Base-by-base conservation (phyloP, 1,284 basidiomycete species). In the Cryptococcus hybrid region DNA sequence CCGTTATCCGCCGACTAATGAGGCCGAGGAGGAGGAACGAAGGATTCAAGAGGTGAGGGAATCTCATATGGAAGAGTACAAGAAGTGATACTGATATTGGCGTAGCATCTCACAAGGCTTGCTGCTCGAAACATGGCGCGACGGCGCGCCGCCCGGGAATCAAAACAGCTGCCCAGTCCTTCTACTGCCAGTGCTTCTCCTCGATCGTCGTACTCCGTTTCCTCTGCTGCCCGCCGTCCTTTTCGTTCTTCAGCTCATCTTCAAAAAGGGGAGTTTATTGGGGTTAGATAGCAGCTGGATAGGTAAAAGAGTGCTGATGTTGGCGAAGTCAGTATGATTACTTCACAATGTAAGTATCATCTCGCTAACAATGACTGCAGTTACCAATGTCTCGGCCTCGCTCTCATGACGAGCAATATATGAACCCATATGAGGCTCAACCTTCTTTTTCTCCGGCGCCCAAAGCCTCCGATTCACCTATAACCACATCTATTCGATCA, bases 61-160 rank as follows among this genome's bases (percentile, higher is more conserved):
- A 34, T 12, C 13, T 35, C 46, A 42, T 52, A 6, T 7, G 9
- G 2, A 18, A 11, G 11, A 12, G 9, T 36, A 15, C 52, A 35
- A 55, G 30, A 30, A 30, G 30, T 30, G 30, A 30, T 35, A 9
- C 35, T 11, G 47, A 34, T 35, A 9, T 12, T 8, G 47, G 3
- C 15, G 13, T 58, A 78, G 76, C 73, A 76, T 54, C 69, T 78
- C 38, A 71, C 77, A 13, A 65, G 65, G 42, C 71, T 76, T 50
- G 69, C 76, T 18, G 76, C 76, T 1, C 62, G 68, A 24, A 75
- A 78, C 57, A 64, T 65, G 52, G 77, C 76, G 0, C 62, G 70
- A 3, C 62, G 76, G 18, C 64, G 70, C 49, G 76, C 76, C 1
- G 69, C 69, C 1, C 58, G 74, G 35, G 52, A 66, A 34, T 75